Evolutionary conservation across 1,139 yeast species (phyloP).

Genomic region (Candida dubliniensis): DNA sequence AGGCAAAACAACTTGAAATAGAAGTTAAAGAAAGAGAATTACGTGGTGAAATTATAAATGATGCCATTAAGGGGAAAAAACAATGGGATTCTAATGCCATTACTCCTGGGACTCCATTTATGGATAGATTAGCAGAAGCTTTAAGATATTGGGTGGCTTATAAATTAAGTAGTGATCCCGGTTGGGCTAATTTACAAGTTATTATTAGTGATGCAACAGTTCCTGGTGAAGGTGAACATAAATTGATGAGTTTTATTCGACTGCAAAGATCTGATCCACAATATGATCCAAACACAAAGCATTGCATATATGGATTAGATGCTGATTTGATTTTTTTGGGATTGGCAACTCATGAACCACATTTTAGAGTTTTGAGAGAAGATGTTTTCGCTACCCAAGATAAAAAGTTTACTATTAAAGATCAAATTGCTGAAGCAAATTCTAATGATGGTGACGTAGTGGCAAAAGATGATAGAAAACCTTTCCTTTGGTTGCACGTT

Average conservation of each 20-base stretch:
- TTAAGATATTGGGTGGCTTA: conserved; percentile 88
- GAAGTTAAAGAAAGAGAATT: conserved; percentile 51
- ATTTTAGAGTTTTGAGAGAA: conserved; percentile 89
- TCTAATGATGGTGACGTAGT: conserved; percentile 46
- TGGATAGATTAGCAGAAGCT: conserved; percentile 84
- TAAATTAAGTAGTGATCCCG: conserved; percentile 81
- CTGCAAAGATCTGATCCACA: conserved; percentile 81
- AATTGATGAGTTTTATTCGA: conserved; percentile 91
- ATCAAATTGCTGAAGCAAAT: conserved; percentile 32
- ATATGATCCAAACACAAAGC: conserved; percentile 86
- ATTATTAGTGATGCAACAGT: conserved; percentile 94
- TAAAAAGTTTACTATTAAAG: conserved; percentile 50
- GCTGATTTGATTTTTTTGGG: conserved; percentile 98
- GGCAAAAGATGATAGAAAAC: conserved; percentile 68
- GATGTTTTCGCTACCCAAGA: conserved; percentile 81
- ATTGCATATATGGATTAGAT: conserved; percentile 94
- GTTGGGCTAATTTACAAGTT: conserved; percentile 84
- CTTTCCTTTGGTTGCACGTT: conserved; percentile 92
- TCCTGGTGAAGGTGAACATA: conserved; percentile 99
- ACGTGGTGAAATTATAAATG: conserved; percentile 67
- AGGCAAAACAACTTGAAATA: conserved; percentile 56
- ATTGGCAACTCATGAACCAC: conserved; percentile 95
- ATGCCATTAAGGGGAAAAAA: conserved; percentile 56
- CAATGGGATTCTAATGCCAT: conserved; percentile 94
- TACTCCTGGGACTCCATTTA: conserved; percentile 98